Conservation (phyloP, 2,329 filamentous ascomycete species). For the Niveomyces coronatus region DNA sequence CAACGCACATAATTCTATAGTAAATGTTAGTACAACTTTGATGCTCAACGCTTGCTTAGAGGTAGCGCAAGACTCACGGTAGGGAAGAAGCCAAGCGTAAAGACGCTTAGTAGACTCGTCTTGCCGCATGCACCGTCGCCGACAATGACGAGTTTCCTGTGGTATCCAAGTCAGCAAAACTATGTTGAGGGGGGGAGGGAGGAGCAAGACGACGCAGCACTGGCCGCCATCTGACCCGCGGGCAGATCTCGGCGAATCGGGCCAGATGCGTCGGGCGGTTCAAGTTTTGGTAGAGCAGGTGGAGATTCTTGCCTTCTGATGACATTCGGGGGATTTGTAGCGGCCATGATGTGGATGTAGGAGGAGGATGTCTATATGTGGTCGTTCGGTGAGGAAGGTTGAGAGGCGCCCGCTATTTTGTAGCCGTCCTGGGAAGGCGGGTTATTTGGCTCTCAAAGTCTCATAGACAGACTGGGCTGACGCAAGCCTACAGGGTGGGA, state of each 20-base stretch:
- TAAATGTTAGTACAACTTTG: constrained; percentile 16
- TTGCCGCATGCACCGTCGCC: constrained; percentile 97
- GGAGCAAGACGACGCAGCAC: no score
- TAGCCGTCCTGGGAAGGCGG: no score
- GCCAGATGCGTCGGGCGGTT: no score
- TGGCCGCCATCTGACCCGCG: no score
- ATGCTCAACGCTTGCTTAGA: constrained; percentile 8
- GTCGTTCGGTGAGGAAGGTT: no score
- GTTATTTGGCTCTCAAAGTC: no score
- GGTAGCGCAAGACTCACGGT: constrained; percentile 77
- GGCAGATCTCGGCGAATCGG: no score
- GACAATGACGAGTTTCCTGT: constrained; percentile 91
- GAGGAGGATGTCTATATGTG: not conserved
- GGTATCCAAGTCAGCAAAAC: no score
- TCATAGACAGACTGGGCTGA: no score
- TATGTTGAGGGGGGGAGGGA: no score
- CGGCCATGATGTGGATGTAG: constrained; percentile 7
- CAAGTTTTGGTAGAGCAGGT: not conserved
- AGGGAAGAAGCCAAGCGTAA: constrained; percentile 95
- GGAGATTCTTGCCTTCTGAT: constrained; percentile 8
- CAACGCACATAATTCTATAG: constrained; percentile 50
- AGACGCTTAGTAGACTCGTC: constrained; percentile 93
- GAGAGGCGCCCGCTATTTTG: no score
- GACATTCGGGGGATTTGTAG: constrained; percentile 9
- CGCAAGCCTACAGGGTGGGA: no score